Evolutionary conservation across 148 eudicot genomes (phyloP).

Genomic region (Cornus kousa): DNA sequence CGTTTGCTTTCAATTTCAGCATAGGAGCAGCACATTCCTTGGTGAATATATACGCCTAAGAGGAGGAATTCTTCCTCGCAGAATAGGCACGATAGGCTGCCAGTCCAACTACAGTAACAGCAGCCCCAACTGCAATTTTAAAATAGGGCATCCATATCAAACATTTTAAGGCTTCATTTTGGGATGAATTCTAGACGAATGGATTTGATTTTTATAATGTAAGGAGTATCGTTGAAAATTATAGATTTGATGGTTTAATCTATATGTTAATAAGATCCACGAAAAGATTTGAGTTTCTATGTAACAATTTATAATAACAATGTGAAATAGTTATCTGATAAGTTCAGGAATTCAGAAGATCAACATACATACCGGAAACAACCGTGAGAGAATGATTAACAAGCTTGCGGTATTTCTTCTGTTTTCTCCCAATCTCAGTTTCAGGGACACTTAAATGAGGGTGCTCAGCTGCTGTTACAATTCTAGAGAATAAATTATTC

Average conservation of each 20-base stretch:
- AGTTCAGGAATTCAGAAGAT: not conserved
- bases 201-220: too few relatives aligned
- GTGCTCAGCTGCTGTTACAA: conserved; percentile 45
- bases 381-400: conserved; percentile 40
- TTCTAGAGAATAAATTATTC: conserved; percentile 40
- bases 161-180: not conserved
- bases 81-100: conserved; percentile 50
- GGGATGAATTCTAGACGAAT: too few relatives aligned
- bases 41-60: conserved; percentile 20
- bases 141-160: not conserved
- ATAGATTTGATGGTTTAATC: too few relatives aligned
- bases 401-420: conserved; percentile 42
- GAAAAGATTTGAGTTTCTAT: too few relatives aligned
- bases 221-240: too few relatives aligned
- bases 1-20: not conserved
- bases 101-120: conserved; percentile 45
- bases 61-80: conserved; percentile 39
- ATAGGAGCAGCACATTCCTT: not conserved
- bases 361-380: conserved; percentile 44
- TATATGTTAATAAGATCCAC: too few relatives aligned
- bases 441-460: conserved; percentile 54
- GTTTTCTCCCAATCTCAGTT: conserved; percentile 51
- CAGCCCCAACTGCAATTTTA: conserved; percentile 52
- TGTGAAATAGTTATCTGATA: too few relatives aligned
- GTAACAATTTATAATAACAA: too few relatives aligned